These are phyloP conservation scores for Chrysoporthe deuterocubensis DNA, from an alignment of 2,329 filamentous ascomycete genomes.

Conservation along the genomic window DNA sequence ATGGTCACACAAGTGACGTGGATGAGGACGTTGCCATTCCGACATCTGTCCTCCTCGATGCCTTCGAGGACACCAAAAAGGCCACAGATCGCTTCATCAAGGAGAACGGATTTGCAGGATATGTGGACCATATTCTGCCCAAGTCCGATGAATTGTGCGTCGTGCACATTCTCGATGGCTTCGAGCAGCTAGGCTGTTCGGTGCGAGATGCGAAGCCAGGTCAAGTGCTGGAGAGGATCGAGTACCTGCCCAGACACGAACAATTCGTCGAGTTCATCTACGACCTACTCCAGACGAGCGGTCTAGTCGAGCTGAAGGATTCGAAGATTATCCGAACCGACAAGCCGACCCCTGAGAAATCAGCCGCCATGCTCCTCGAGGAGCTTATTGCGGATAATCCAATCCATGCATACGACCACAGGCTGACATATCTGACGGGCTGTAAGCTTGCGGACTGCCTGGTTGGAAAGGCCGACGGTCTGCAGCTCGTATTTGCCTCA, in stretches of 20 bases:
- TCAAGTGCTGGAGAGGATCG: slow-evolving; percentile 34
- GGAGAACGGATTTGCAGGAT: slow-evolving; percentile 24
- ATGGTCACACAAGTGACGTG: background rate
- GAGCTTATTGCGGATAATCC: background rate
- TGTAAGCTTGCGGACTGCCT: slow-evolving; percentile 28
- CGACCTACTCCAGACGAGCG: slow-evolving; percentile 38
- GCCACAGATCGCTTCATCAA: background rate
- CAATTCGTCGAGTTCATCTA: slow-evolving; percentile 41
- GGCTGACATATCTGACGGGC: slow-evolving; percentile 26
- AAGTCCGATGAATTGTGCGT: slow-evolving; percentile 34
- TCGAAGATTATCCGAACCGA: slow-evolving; percentile 35
- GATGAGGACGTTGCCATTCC: background rate
- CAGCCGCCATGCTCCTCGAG: background rate
- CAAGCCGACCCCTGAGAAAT: background rate
- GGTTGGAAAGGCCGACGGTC: slow-evolving; percentile 24
- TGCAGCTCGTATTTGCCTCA: slow-evolving; percentile 30
- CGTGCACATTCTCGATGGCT: slow-evolving; percentile 40
- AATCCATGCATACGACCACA: slow-evolving; percentile 33
- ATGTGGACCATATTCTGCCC: slow-evolving; percentile 35
- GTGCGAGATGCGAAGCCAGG: slow-evolving; percentile 33
- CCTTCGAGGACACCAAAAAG: background rate
- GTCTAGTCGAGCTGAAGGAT: slow-evolving; percentile 35
- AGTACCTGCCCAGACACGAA: slow-evolving; percentile 35
- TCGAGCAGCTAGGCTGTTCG: slow-evolving; percentile 39
- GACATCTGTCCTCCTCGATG: background rate